These are phyloP conservation scores for Backusella liffmaniae DNA, from an alignment of 192 early-diverging fungal species.

Conservation along the genomic window DNA sequence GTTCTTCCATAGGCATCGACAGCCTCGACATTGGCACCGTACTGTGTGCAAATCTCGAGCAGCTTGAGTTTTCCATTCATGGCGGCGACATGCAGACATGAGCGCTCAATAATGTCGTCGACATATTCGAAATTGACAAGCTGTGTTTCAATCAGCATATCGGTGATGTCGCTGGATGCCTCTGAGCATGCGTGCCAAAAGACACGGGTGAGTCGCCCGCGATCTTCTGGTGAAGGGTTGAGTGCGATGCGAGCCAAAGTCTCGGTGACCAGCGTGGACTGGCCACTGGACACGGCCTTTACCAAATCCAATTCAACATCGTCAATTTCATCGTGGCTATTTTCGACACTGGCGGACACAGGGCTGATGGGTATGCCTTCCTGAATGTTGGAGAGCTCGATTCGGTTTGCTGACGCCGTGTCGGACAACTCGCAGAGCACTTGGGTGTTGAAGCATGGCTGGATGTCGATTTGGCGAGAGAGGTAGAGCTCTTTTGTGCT, in stretches of 20 bases:
- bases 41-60: slow-evolving; percentile 44
- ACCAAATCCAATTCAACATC: slow-evolving; percentile 60
- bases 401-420: slow-evolving; percentile 68
- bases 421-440: slow-evolving; percentile 90
- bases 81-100: slow-evolving; percentile 85
- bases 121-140: slow-evolving; percentile 76
- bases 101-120: slow-evolving; percentile 94
- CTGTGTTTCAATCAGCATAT: slow-evolving; percentile 62
- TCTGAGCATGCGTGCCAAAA: slow-evolving; percentile 74
- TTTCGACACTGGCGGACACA: neutral
- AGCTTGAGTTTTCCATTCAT: slow-evolving; percentile 76
- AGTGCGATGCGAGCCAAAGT: slow-evolving; percentile 46
- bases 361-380: slow-evolving; percentile 39
- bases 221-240: slow-evolving; percentile 45
- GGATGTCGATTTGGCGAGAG: slow-evolving; percentile 94
- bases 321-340: slow-evolving; percentile 42
- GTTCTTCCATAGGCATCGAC: slow-evolving; percentile 90
- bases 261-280: slow-evolving; percentile 47
- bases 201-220: slow-evolving; percentile 63
- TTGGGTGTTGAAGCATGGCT: slow-evolving; percentile 96
- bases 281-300: slow-evolving; percentile 48
- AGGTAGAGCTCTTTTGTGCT: slow-evolving; percentile 98
- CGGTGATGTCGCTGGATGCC: slow-evolving; percentile 49
- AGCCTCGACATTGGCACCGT: slow-evolving; percentile 45
- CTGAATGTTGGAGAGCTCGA: slow-evolving; percentile 72